phyloP scores from a whole-genome alignment of 2,329 filamentous ascomycete genomes.

The Penicillium digitatum region DNA sequence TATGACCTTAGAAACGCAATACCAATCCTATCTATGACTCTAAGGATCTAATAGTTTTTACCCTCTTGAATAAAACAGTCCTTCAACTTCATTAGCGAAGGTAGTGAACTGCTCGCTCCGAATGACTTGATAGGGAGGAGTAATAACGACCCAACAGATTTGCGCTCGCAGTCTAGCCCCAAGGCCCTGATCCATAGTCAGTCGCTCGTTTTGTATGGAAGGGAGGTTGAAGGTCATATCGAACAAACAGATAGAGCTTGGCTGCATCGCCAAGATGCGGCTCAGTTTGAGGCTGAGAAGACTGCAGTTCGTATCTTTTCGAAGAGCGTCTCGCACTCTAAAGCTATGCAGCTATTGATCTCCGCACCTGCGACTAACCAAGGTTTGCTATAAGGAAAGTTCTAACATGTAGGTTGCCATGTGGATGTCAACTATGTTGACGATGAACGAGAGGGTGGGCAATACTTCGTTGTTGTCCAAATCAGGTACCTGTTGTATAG shows the following conservation, averaged over 20 bases:
- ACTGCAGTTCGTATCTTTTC: background rate
- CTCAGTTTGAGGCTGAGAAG: background rate
- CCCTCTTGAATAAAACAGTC: background rate
- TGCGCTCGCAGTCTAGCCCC: background rate
- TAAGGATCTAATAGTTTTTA: background rate
- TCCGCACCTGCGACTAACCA: background rate
- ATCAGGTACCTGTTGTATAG: background rate
- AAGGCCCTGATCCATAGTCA: background rate
- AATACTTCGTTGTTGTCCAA: background rate
- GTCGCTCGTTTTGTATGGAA: background rate
- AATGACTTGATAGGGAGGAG: background rate
- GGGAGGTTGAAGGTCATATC: background rate
- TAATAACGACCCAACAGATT: background rate
- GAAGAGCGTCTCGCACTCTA: too few relatives aligned
- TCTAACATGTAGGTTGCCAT: background rate
- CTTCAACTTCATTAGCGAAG: background rate
- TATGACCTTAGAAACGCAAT: too few relatives aligned
- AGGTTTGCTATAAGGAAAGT: background rate
- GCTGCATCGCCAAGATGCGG: background rate
- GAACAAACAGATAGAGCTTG: background rate
- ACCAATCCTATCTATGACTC: too few relatives aligned
- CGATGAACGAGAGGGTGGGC: background rate
- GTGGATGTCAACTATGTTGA: background rate
- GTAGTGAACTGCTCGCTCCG: background rate
- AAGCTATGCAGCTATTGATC: background rate